These are phyloP conservation scores for Aquilaria agallochum DNA, from an alignment of 441 rosid species.

Conservation along the genomic window DNA sequence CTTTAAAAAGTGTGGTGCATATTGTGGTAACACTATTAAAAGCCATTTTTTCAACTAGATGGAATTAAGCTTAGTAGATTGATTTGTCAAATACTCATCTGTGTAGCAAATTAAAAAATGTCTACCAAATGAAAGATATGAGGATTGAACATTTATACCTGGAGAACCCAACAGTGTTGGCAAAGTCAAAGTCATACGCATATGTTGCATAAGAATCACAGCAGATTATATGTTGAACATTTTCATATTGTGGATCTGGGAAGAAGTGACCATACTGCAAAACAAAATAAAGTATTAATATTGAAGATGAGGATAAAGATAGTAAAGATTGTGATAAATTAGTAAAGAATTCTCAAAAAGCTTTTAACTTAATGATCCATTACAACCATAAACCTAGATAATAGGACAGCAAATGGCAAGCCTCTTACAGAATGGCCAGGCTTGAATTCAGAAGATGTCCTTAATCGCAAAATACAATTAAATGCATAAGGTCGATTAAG, in stretches of 20 bases:
- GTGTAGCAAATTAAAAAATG: background rate
- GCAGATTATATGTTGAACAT: slow-evolving; percentile 95
- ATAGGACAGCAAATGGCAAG: slow-evolving; percentile 2
- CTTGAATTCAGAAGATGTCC: slow-evolving; percentile 93
- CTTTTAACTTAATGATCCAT: too few relatives aligned
- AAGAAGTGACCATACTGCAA: slow-evolving; percentile 99
- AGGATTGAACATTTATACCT: slow-evolving; percentile 36
- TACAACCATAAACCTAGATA: too few relatives aligned
- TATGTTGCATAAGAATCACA: slow-evolving; percentile 97
- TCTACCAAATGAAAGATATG: slow-evolving; percentile 5
- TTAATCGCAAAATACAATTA: slow-evolving; percentile 79
- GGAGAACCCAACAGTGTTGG: slow-evolving; percentile 77
- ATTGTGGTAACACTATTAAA: too few relatives aligned
- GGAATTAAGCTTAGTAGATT: too few relatives aligned
- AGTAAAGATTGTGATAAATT: background rate
- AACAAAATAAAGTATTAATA: slow-evolving; percentile 8
- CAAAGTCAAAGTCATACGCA: slow-evolving; percentile 93
- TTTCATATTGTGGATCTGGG: slow-evolving; percentile 97
- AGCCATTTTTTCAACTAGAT: too few relatives aligned
- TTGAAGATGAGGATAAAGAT: background rate
- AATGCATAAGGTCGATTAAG: slow-evolving; percentile 93
- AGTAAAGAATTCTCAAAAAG: background rate
- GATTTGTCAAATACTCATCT: too few relatives aligned
- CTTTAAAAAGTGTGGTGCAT: too few relatives aligned
- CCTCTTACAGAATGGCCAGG: slow-evolving; percentile 83